A percentile compares a stretch with the other conserved stretches of the same genome.
Evolutionary conservation across 2,329 filamentous ascomycete species (phyloP).

Genomic region (Fusarium begoniae): DNA sequence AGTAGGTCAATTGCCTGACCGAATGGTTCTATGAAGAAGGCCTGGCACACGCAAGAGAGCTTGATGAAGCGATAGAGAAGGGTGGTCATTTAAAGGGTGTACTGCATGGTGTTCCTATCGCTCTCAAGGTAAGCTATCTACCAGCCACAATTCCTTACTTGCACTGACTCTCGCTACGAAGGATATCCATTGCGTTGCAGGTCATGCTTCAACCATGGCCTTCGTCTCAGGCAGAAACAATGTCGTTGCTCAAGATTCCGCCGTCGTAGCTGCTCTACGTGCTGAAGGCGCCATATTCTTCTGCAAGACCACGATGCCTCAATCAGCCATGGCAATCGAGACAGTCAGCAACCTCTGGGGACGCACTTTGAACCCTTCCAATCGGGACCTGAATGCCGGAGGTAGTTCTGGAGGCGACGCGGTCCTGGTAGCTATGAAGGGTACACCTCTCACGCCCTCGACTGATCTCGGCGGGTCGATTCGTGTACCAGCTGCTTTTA

Average conservation of each 20-base stretch:
- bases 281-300: slow-evolving; percentile 68
- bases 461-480: slow-evolving; percentile 49
- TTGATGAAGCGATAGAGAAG: not conserved
- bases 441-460: slow-evolving; percentile 44
- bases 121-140: not conserved
- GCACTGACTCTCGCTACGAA: not conserved
- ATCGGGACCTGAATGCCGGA: slow-evolving; percentile 64
- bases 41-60: not conserved
- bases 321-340: slow-evolving; percentile 61
- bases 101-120: not conserved
- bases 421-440: slow-evolving; percentile 47
- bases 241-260: not conserved
- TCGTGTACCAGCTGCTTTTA: slow-evolving; percentile 41
- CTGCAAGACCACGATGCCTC: slow-evolving; percentile 73
- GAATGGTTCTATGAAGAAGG: slow-evolving; percentile 1
- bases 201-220: not conserved
- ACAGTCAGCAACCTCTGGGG: slow-evolving; percentile 69
- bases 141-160: too few relatives aligned
- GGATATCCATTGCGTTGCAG: not conserved
- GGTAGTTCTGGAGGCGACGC: slow-evolving; percentile 67
- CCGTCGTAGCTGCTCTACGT: not conserved
- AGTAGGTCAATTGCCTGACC: not conserved
- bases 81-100: not conserved
- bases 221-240: not conserved
- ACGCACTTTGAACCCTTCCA: slow-evolving; percentile 67